Evolutionary conservation across 2,329 filamentous ascomycete genomes (phyloP).

Genomic region (Ophiostoma sp.): DNA sequence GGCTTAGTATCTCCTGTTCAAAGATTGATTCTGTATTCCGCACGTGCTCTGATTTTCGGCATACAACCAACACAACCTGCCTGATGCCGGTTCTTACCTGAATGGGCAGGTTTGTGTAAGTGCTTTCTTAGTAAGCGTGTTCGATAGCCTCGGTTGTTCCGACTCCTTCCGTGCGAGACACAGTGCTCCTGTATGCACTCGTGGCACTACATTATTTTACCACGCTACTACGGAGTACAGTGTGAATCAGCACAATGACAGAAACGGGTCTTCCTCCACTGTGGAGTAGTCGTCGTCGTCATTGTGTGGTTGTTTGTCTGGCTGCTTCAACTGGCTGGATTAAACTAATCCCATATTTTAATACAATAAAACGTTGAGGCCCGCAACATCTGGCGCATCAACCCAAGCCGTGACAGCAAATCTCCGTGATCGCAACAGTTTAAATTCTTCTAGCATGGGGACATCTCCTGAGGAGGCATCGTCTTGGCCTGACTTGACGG

Average conservation of each 20-base stretch:
- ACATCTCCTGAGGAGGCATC: too few species aligned
- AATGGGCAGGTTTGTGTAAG: not conserved
- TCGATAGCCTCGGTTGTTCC: slow-evolving; percentile 17
- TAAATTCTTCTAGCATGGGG: not conserved
- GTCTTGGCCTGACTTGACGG: too few species aligned
- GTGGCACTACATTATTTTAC: not conserved
- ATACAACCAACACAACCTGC: too few species aligned
- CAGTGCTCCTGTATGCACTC: not conserved
- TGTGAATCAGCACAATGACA: not conserved
- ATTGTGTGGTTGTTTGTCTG: not conserved
- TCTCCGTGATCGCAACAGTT: not conserved
- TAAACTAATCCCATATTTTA: not conserved
- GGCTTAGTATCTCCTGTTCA: too few species aligned
- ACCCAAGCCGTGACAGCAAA: not conserved
- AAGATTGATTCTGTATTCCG: not conserved
- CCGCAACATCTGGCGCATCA: not conserved
- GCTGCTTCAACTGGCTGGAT: not conserved
- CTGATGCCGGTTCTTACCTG: not conserved
- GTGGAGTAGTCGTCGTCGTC: slow-evolving; percentile 18
- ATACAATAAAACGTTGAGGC: not conserved
- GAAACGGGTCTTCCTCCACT: not conserved
- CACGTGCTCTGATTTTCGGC: too few species aligned
- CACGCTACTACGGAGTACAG: not conserved
- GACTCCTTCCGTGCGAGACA: slow-evolving; percentile 13
- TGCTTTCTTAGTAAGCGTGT: not conserved